phyloP scores from a whole-genome alignment of 108 stramenopile species.

The Discostella pseudostelligera region DNA sequence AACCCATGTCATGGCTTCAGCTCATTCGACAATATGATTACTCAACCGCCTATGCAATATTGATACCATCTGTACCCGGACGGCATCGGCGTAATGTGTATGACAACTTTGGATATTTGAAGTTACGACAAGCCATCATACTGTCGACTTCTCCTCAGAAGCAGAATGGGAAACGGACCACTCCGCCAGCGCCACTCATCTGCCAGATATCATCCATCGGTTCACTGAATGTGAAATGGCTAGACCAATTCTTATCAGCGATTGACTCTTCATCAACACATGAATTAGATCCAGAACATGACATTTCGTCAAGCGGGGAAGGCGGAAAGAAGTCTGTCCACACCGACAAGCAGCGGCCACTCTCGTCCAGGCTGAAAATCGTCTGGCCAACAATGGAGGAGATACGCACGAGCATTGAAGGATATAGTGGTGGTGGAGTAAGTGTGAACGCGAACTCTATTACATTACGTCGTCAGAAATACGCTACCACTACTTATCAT shows the following conservation, averaged over 20 bases:
- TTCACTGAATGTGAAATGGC: conserved; percentile 55
- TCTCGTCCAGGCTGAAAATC: conserved; percentile 31
- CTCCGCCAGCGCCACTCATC: conserved; percentile 41
- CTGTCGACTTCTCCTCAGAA: conserved; percentile 15
- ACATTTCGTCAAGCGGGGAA: conserved; percentile 1
- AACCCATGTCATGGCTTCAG: conserved; percentile 21
- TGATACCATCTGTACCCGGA: conserved; percentile 78
- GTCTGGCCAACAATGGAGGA: conserved; percentile 76
- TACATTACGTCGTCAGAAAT: not conserved
- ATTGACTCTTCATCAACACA: conserved; percentile 40
- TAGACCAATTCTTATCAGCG: conserved; percentile 44
- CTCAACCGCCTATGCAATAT: conserved; percentile 56
- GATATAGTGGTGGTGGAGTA: conserved; percentile 55
- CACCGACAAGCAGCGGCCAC: not conserved
- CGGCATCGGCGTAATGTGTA: conserved; percentile 30
- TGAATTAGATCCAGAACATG: not conserved
- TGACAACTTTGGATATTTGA: conserved; percentile 50
- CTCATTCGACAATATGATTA: conserved; percentile 65
- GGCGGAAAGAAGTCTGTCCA: not conserved
- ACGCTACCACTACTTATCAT: not conserved
- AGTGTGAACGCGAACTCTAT: not conserved
- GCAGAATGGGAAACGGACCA: not conserved
- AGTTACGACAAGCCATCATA: conserved; percentile 49
- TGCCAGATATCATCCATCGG: conserved; percentile 81
- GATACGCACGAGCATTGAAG: conserved; percentile 59